Evolutionary conservation across 257 asterid genomes (phyloP).

Genomic region (Rhazya stricta): DNA sequence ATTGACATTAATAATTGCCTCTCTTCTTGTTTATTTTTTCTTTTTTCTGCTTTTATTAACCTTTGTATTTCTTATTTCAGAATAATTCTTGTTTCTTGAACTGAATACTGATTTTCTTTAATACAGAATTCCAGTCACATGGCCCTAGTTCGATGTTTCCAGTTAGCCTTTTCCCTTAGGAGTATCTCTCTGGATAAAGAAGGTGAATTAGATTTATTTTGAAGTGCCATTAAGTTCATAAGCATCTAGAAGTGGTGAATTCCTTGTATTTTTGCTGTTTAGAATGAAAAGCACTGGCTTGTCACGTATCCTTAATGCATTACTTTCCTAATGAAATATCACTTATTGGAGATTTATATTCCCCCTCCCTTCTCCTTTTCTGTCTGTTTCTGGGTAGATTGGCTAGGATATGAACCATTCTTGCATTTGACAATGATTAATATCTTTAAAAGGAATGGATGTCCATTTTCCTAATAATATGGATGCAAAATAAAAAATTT

Average conservation of each 20-base stretch:
- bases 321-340: background rate
- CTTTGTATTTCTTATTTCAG: background rate
- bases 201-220: conserved; percentile 30
- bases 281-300: background rate
- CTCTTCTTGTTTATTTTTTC: background rate
- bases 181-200: conserved; percentile 33
- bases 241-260: background rate
- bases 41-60: background rate
- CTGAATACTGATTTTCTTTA: background rate
- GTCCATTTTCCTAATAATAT: background rate
- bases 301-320: background rate
- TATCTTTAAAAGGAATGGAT: background rate
- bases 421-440: background rate
- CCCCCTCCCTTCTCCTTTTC: background rate
- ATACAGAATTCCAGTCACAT: conserved; percentile 39
- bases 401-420: background rate
- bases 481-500: background rate
- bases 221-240: background rate
- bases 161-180: conserved; percentile 47
- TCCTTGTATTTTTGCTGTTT: background rate
- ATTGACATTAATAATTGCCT: background rate
- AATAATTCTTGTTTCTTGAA: conserved; percentile 3
- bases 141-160: conserved; percentile 45
- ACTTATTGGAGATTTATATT: background rate
- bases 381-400: background rate